Conservation (phyloP, 2,329 filamentous ascomycete species). For the Penicillium sp. region DNA sequence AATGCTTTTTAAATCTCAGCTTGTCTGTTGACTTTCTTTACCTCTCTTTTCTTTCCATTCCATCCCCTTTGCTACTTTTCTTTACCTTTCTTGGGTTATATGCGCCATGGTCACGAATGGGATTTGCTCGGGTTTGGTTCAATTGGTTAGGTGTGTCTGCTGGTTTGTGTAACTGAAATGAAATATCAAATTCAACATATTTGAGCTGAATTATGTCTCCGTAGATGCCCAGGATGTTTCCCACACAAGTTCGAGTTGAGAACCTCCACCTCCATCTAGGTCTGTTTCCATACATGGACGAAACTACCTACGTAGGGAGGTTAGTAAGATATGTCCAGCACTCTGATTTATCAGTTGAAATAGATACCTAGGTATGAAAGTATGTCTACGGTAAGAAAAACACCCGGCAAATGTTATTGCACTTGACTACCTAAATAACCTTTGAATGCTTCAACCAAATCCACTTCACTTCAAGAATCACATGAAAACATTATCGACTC, state of each 20-base stretch:
- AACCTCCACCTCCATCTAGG: too few species aligned
- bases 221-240: too few species aligned
- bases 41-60: not conserved
- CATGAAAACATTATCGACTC: not conserved
- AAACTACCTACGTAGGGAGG: too few species aligned
- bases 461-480: not conserved
- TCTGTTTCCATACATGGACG: too few species aligned
- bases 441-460: not conserved
- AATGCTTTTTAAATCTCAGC: not conserved
- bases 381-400: too few species aligned
- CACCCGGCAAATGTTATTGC: too few species aligned
- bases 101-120: conserved; percentile 11
- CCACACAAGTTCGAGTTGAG: too few species aligned
- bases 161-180: conserved; percentile 3
- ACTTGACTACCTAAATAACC: too few species aligned
- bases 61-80: not conserved
- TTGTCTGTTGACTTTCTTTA: not conserved
- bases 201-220: too few species aligned
- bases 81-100: not conserved
- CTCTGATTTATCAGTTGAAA: too few species aligned
- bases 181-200: conserved; percentile 13
- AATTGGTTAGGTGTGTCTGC: not conserved
- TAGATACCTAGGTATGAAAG: too few species aligned
- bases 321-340: too few species aligned
- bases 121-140: conserved; percentile 2